phyloP scores from a whole-genome alignment of 2,329 filamentous ascomycete species.

The Aspergillus ustus region DNA sequence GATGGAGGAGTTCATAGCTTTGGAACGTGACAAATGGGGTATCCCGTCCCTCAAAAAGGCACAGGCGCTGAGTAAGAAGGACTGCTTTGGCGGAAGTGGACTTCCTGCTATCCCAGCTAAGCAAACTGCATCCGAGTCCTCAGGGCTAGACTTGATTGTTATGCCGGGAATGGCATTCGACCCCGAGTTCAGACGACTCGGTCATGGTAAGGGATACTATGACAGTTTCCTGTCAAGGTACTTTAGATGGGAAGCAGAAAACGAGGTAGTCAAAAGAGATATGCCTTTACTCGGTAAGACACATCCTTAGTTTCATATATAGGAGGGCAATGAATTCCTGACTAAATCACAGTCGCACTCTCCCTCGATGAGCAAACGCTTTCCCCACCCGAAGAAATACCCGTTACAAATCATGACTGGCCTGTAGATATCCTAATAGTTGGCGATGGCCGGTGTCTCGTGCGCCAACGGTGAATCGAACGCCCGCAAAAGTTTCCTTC shows the following conservation, averaged over 20 bases:
- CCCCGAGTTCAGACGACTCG: constrained; percentile 72
- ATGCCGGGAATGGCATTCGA: constrained; percentile 96
- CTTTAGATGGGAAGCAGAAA: constrained; percentile 49
- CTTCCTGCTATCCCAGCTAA: constrained; percentile 24
- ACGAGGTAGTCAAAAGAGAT: constrained; percentile 37
- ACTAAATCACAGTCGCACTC: constrained; percentile 67
- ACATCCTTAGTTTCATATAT: constrained; percentile 7
- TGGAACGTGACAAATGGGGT: constrained; percentile 84
- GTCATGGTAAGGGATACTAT: constrained; percentile 97
- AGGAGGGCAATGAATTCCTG: constrained; percentile 22
- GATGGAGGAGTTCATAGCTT: constrained; percentile 74
- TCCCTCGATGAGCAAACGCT: constrained; percentile 87
- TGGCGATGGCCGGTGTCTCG: constrained; percentile 66
- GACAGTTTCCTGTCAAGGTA: constrained; percentile 88
- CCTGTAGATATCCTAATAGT: constrained; percentile 77
- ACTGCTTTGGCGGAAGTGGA: constrained; percentile 72
- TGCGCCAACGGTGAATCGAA: constrained; percentile 32
- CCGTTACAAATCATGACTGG: constrained; percentile 77
- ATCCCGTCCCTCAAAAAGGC: constrained; percentile 80
- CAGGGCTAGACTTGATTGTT: constrained; percentile 79
- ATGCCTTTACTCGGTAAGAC: constrained; percentile 65
- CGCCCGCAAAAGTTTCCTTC: constrained; percentile 24
- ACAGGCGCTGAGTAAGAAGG: constrained; percentile 68
- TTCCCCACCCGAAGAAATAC: constrained; percentile 66
- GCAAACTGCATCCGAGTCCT: constrained; percentile 28